phyloP scores from a whole-genome alignment of 2,329 filamentous ascomycete genomes.

The Stemphylium beticola region DNA sequence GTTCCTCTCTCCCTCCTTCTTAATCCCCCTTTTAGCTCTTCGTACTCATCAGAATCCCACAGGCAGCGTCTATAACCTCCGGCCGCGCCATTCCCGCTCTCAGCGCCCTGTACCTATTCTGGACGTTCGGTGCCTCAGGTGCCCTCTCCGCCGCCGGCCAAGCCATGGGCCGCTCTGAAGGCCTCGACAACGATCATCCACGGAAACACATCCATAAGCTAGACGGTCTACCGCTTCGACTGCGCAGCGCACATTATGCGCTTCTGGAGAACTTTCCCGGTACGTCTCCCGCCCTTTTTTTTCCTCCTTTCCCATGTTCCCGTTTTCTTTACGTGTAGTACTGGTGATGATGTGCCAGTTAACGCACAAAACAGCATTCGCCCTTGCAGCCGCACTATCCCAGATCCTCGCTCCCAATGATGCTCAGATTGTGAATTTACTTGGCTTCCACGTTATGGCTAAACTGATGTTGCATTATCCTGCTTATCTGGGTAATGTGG shows the following conservation, averaged over 20 bases:
- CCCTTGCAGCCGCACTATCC: conserved; percentile 27
- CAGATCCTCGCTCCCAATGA: conserved; percentile 29
- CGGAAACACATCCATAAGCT: conserved; percentile 21
- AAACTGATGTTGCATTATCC: conserved; percentile 31
- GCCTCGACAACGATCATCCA: conserved; percentile 24
- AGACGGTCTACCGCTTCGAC: conserved; percentile 23
- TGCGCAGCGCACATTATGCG: conserved; percentile 31
- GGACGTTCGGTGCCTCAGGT: conserved; percentile 31
- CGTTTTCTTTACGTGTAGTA: neutral
- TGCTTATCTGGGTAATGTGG: conserved; percentile 26
- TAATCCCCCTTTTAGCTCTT: neutral
- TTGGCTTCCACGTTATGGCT: conserved; percentile 31
- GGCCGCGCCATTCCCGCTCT: conserved; percentile 32
- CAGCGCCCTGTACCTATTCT: conserved; percentile 29
- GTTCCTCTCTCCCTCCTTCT: neutral
- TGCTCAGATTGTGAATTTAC: conserved; percentile 29
- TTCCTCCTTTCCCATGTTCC: neutral
- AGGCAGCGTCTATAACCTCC: conserved; percentile 23
- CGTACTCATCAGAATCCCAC: neutral
- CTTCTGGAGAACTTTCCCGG: conserved; percentile 34
- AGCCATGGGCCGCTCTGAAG: conserved; percentile 28
- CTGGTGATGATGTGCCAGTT: neutral
- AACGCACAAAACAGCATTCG: conserved; percentile 15
- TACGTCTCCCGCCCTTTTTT: neutral
- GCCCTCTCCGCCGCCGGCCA: conserved; percentile 29